Evolutionary conservation across 371 early-diverging fungal genomes (phyloP), one percentile per base, ranked within the genome.

Genomic region (Rhizopus delemar): DNA sequence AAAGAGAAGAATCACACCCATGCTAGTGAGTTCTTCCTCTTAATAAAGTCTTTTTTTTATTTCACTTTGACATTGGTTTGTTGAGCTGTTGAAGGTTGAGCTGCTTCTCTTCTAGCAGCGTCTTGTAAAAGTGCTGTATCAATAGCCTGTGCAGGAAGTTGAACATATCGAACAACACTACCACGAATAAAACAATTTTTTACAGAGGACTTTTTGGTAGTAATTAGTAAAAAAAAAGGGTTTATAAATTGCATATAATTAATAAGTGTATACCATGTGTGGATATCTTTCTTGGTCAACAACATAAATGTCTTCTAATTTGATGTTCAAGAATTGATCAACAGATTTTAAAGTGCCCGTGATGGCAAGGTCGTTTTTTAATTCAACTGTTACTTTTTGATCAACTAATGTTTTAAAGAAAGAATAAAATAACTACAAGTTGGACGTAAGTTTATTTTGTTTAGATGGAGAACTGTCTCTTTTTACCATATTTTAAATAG

Each of bases 361-460:
- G 59, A 99, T 93, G 22, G 90, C 86, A 51, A 99, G 69, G 75
- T 97, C 99, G 72, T 99, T 99, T 59, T 99, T 99, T 65, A 99
- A 85, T 78, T 97, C 97, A n/a, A 99, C 92, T 4, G 92, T 93
- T 4, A 99, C 97, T 54, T 86, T 77, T 63, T 95, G 90, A 33
- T 97, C 96, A n/a, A 99, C 92, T 31, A 98, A 84, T 1, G 98
- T 98, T 75, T 98, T 98, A 82, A 99, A 99, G 73, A 98, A 98
- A 38, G 98, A 97, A 80, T 99, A 99, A 71, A 99, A 99, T 29
- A 99, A 81, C 99, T 97, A 67, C 8, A n/a, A 39, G 8, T 9
- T 39, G 39, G 12, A 39, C 9, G 12, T 9, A 39, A 39, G 39
- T 49, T 32, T 12, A 15, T 28, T 22, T 22, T 22, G 22, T 49